A percentile compares a stretch with the other conserved stretches of the same genome.
Conservation (phyloP, 2,329 filamentous ascomycete genomes). For the Aureobasidium sp. region DNA sequence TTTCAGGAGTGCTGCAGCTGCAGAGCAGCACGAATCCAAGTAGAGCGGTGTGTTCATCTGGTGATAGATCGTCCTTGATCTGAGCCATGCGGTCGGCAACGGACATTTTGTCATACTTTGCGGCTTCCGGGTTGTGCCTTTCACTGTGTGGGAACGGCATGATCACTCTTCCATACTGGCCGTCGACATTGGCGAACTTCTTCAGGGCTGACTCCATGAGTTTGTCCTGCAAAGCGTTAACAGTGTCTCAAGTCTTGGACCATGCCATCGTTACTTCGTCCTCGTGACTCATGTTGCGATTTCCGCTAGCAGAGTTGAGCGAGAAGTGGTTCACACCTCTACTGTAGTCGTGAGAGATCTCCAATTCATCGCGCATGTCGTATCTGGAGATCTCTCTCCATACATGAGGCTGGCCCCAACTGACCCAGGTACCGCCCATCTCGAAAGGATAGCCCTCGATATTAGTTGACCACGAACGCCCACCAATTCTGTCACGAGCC, state of each 20-base stretch:
- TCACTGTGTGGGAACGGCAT: conserved; percentile 44
- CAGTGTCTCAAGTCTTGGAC: neutral
- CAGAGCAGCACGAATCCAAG: conserved; percentile 28
- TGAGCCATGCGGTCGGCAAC: conserved; percentile 35
- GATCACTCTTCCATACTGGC: conserved; percentile 31
- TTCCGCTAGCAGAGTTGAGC: conserved; percentile 6
- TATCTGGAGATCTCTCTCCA: conserved; percentile 36
- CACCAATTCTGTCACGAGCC: conserved; percentile 55
- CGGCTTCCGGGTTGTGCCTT: conserved; percentile 28
- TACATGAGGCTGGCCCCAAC: conserved; percentile 40
- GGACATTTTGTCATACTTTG: conserved; percentile 32
- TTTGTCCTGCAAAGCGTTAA: neutral
- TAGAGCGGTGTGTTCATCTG: conserved; percentile 29
- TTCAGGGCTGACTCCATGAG: conserved; percentile 25
- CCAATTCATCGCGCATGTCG: conserved; percentile 25
- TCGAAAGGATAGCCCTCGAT: conserved; percentile 51
- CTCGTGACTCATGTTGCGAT: conserved; percentile 14
- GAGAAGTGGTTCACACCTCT: conserved; percentile 14
- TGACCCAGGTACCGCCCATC: conserved; percentile 58
- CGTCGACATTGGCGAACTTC: conserved; percentile 37
- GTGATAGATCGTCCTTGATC: conserved; percentile 26
- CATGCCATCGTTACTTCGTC: neutral
- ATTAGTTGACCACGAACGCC: conserved; percentile 52
- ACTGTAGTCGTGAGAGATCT: conserved; percentile 23
- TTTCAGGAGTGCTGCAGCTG: conserved; percentile 21